Percentiles rank a stretch among this genome's conserved stretches.
phyloP scores from a whole-genome alignment of 2,329 filamentous ascomycete genomes.

The Cercospora nicotianae region DNA sequence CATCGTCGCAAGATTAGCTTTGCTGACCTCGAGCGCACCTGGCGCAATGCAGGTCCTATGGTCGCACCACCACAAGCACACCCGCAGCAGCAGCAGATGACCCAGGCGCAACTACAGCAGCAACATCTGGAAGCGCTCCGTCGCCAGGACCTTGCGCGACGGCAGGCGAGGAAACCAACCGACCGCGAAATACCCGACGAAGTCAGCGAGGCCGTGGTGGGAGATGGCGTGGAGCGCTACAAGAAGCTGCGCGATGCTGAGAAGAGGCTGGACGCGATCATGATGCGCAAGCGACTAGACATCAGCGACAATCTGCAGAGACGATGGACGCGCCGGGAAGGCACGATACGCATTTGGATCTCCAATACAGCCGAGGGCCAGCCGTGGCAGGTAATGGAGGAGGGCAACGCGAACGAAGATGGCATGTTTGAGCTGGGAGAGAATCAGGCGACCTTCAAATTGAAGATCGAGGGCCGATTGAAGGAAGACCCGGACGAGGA shows the following conservation, averaged over 20 bases:
- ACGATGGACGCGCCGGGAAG: conserved; percentile 51
- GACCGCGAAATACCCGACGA: conserved; percentile 94
- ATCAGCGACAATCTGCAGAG: conserved; percentile 81
- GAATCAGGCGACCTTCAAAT: conserved; percentile 77
- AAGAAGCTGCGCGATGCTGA: conserved; percentile 82
- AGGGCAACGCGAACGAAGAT: conserved; percentile 57
- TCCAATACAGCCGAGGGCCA: conserved; percentile 94
- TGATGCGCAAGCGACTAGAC: conserved; percentile 91
- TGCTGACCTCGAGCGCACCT: conserved; percentile 51
- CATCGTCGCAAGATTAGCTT: conserved; percentile 47
- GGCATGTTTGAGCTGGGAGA: conserved; percentile 75
- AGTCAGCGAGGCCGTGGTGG: conserved; percentile 72
- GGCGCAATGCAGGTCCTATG: conserved; percentile 49
- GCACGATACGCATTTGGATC: conserved; percentile 89
- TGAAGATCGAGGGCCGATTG: conserved; percentile 87
- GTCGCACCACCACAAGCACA: conserved; percentile 36
- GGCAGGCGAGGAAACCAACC: conserved; percentile 83
- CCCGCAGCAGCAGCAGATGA: conserved; percentile 47
- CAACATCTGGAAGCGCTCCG: conserved; percentile 47
- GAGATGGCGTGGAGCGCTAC: conserved; percentile 80
- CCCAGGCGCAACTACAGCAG: conserved; percentile 50
- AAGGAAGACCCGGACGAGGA: conserved; percentile 60
- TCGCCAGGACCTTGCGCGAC: conserved; percentile 62
- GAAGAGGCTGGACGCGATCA: conserved; percentile 82
- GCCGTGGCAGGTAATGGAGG: conserved; percentile 74